Evolutionary conservation across 495 filamentous ascomycete genomes (phyloP).

Genomic region (Apiosordaria backusii): DNA sequence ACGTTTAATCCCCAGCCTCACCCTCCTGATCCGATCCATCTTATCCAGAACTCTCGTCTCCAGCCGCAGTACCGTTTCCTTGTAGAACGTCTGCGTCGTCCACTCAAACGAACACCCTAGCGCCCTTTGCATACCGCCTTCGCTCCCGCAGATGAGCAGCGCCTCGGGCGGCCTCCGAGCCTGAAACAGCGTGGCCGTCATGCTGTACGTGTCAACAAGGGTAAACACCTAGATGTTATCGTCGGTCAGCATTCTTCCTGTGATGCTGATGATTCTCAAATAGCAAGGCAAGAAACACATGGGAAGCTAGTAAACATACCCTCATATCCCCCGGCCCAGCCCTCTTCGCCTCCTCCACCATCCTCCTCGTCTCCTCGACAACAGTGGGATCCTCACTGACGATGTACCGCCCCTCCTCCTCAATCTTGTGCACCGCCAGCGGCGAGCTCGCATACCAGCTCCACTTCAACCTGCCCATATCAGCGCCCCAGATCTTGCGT

Average conservation of each 20-base stretch:
- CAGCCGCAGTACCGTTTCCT: constrained; percentile 40
- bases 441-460: neutral
- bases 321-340: constrained; percentile 15
- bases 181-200: constrained; percentile 37
- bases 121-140: constrained; percentile 42
- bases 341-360: constrained; percentile 11
- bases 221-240: constrained; percentile 25
- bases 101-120: constrained; percentile 38
- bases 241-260: neutral
- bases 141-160: constrained; percentile 34
- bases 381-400: neutral
- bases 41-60: constrained; percentile 23
- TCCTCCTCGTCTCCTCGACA: neutral
- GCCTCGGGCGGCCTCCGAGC: constrained; percentile 33
- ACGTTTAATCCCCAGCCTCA: neutral
- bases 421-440: neutral
- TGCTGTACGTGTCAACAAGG: constrained; percentile 37
- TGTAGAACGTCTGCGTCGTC: constrained; percentile 27
- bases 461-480: neutral
- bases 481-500: constrained; percentile 3
- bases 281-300: no score
- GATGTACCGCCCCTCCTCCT: neutral
- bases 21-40: constrained; percentile 18
- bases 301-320: neutral
- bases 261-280: neutral